These are phyloP conservation scores for Uncinocarpus reesii DNA, from an alignment of 2,329 filamentous ascomycete species.

Conservation along the genomic window DNA sequence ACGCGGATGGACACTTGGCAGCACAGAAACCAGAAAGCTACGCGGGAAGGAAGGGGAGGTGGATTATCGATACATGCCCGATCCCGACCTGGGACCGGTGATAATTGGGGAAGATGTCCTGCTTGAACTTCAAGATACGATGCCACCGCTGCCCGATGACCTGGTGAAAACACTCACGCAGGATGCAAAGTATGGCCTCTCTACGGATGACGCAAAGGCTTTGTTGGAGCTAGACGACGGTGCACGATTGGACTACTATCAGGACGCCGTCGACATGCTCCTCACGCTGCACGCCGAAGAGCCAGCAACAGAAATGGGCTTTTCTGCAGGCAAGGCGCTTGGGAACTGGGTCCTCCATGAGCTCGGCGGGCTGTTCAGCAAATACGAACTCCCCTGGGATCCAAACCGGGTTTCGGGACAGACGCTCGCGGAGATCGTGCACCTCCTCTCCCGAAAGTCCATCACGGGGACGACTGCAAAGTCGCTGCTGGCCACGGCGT, in stretches of 20 bases:
- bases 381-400: slow-evolving; percentile 41
- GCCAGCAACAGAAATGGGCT: slow-evolving; percentile 1
- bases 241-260: slow-evolving; percentile 68
- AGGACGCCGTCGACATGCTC: slow-evolving; percentile 35
- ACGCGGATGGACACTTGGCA: slow-evolving; percentile 80
- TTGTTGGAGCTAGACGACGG: slow-evolving; percentile 69
- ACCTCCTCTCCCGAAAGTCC: slow-evolving; percentile 33
- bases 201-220: slow-evolving; percentile 71
- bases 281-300: slow-evolving; percentile 21
- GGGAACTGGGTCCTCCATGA: slow-evolving; percentile 69
- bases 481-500: slow-evolving; percentile 46
- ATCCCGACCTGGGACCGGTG: slow-evolving; percentile 77
- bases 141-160: slow-evolving; percentile 64
- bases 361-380: slow-evolving; percentile 53
- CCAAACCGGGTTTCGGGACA: slow-evolving; percentile 32
- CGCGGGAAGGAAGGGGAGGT: slow-evolving; percentile 94
- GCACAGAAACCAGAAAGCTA: slow-evolving; percentile 67
- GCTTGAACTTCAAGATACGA: slow-evolving; percentile 47
- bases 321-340: slow-evolving; percentile 37
- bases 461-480: slow-evolving; percentile 52
- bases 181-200: slow-evolving; percentile 53
- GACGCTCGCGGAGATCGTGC: slow-evolving; percentile 38
- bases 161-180: slow-evolving; percentile 53
- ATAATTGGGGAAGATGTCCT: slow-evolving; percentile 63
- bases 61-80: slow-evolving; percentile 97